Evolutionary conservation across 495 filamentous ascomycete genomes (phyloP), one percentile per base, ranked within the genome.

Genomic region (Tetracladium setigerum): DNA sequence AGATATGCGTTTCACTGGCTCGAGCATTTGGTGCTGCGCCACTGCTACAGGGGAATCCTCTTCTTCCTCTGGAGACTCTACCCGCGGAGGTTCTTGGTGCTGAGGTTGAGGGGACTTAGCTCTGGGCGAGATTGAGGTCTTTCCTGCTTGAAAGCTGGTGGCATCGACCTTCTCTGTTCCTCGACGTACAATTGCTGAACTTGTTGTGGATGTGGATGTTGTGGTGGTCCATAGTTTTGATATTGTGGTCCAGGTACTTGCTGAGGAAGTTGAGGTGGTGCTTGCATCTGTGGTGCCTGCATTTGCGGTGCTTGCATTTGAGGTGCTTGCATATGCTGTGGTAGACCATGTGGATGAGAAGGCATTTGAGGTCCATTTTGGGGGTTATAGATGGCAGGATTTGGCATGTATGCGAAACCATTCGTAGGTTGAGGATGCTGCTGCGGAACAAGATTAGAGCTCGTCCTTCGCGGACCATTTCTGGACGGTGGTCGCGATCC

Each of bases 391-490:
- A 95, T 83, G 19, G 87, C 78, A 2, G 86, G 82, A 53, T 92
- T 87, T 8, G 86, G 76, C 76, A 94, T 87, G 60, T 90, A 95
- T 14, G 82, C 76, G 65, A 80, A 92, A 38, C 83, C 84, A 67
- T 90, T 91, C 46, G 80, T 77, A 10, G 78, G 73, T 35, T 82
- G 82, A 24, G 82, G 76, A 36, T 52, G 75, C 58, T 48, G 77
- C 64, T 80, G 84, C 13, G 82, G 78, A 9, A 78, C 78, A 47
- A 89, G 79, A 55, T 84, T 83, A 16, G 86, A 86, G 58, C 84
- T 89, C 53, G 81, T 64, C 31, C 73, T 76, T 34, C 87, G 76
- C 41, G 82, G 81, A 47, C 86, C 85, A 53, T 89, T 88, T 44
- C 89, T 74, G 9, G 90, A 96, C 1, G 79, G 78, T 0, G 92